These are phyloP conservation scores for Hirschfeldia incana DNA, from an alignment of 345 rosid genomes.

Conservation along the genomic window DNA sequence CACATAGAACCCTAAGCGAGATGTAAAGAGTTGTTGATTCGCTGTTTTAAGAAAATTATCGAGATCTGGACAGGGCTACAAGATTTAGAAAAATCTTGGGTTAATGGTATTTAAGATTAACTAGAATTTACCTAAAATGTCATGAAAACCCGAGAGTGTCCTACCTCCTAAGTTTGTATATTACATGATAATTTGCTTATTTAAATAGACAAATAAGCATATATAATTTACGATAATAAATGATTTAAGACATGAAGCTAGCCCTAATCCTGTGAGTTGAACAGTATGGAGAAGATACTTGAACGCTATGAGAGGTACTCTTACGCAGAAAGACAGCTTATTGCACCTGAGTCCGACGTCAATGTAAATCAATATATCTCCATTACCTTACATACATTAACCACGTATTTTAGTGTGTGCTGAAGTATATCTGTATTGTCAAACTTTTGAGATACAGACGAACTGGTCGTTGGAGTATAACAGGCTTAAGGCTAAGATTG, in stretches of 20 bases:
- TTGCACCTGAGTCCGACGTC: conserved; percentile 44
- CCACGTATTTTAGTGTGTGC: background rate
- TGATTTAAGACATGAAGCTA: conserved; percentile 3
- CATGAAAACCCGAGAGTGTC: background rate
- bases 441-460: conserved; percentile 43
- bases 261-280: conserved; percentile 4
- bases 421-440: background rate
- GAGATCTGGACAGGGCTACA: background rate
- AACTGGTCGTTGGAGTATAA: conserved; percentile 77
- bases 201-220: background rate
- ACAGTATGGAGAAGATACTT: conserved; percentile 78
- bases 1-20: background rate
- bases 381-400: background rate
- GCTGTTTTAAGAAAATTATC: background rate
- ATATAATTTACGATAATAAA: background rate
- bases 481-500: conserved; percentile 80
- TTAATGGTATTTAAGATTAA: background rate
- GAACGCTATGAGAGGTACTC: conserved; percentile 76
- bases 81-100: background rate
- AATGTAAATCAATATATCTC: conserved; percentile 36
- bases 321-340: conserved; percentile 62
- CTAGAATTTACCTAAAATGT: background rate
- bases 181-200: background rate
- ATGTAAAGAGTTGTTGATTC: background rate
- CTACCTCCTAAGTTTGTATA: background rate